Conservation (phyloP, 257 asterid species). For the Gentiana dahurica region DNA sequence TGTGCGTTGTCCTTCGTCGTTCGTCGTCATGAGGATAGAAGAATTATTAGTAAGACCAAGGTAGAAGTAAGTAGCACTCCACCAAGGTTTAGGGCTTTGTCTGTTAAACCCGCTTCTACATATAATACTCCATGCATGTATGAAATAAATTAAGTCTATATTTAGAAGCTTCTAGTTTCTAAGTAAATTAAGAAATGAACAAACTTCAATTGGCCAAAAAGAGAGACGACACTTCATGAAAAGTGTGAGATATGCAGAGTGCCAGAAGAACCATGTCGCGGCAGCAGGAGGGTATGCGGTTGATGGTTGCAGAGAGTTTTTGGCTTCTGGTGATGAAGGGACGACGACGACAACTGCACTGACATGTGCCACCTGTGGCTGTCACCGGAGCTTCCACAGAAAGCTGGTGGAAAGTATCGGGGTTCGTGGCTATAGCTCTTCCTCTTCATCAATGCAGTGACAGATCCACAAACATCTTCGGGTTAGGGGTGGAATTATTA, state of each 20-base stretch:
- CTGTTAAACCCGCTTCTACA: background rate
- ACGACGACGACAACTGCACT: constrained; percentile 27
- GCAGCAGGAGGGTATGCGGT: constrained; percentile 70
- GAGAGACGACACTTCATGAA: constrained; percentile 29
- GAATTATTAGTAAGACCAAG: no score
- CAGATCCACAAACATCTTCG: no score
- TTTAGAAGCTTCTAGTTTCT: no score
- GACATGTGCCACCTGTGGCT: constrained; percentile 84
- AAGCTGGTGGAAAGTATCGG: constrained; percentile 39
- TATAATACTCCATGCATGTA: background rate
- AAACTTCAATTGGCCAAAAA: constrained; percentile 10
- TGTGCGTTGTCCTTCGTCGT: no score
- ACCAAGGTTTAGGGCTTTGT: constrained; percentile 18
- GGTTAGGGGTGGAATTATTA: no score
- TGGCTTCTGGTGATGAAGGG: constrained; percentile 51
- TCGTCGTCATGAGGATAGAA: no score
- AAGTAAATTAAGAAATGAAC: constrained; percentile 5
- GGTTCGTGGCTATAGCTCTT: constrained; percentile 17
- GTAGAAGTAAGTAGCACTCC: constrained; percentile 2
- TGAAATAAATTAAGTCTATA: no score
- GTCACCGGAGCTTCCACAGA: constrained; percentile 80
- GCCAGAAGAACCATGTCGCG: constrained; percentile 86
- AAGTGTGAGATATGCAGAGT: constrained; percentile 65
- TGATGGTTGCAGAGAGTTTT: constrained; percentile 86
- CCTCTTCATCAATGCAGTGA: constrained; percentile 2